These are phyloP conservation scores for Rhizomucor pusillus DNA, from an alignment of 371 early-diverging fungal species.

Conservation along the genomic window DNA sequence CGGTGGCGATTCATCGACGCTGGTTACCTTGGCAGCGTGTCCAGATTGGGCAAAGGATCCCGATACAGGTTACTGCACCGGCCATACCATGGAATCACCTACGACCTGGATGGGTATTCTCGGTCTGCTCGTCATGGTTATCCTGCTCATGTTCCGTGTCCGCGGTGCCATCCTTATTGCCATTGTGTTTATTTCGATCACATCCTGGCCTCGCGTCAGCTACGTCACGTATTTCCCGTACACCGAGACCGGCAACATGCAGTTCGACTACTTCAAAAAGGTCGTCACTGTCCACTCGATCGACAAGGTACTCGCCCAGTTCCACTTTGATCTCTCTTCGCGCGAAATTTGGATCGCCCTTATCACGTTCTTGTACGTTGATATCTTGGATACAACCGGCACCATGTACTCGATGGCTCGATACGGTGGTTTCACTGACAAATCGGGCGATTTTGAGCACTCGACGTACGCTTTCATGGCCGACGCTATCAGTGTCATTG, in stretches of 20 bases:
- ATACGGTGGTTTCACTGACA: constrained; percentile 76
- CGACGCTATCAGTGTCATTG: constrained; percentile 63
- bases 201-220: constrained; percentile 67
- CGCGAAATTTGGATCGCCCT: constrained; percentile 77
- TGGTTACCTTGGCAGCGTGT: constrained; percentile 69
- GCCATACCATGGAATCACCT: constrained; percentile 63
- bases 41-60: constrained; percentile 45
- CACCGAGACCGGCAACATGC: constrained; percentile 56
- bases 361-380: constrained; percentile 79
- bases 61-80: constrained; percentile 46
- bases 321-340: constrained; percentile 61
- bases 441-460: constrained; percentile 75
- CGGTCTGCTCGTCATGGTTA: constrained; percentile 67
- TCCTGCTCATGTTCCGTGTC: constrained; percentile 62
- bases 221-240: constrained; percentile 73
- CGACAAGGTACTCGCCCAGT: constrained; percentile 52
- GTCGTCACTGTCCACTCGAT: constrained; percentile 68
- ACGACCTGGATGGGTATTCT: constrained; percentile 75
- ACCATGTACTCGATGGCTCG: constrained; percentile 80
- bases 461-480: constrained; percentile 69
- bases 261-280: constrained; percentile 71
- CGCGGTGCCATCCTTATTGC: constrained; percentile 74
- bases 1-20: constrained; percentile 53
- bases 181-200: constrained; percentile 66
- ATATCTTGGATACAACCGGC: constrained; percentile 79